Conservation (phyloP, 306 rosid species). For the Pterocarpus macrocarpus region DNA sequence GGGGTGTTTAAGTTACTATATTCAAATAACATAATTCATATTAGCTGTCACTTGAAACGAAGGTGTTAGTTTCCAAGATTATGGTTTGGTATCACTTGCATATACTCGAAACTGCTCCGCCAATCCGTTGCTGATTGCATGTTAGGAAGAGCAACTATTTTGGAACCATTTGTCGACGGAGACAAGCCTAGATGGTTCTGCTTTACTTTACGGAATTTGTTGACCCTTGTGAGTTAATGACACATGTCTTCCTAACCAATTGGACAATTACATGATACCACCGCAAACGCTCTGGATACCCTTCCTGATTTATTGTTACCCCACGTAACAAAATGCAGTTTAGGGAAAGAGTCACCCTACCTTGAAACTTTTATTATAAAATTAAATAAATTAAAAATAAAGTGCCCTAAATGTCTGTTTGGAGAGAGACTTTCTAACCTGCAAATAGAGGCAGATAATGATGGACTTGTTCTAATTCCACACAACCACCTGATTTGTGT, state of each 20-base stretch:
- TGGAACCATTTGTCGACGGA: conserved; percentile 33
- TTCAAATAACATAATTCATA: neutral
- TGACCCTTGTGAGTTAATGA: conserved; percentile 35
- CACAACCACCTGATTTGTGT: neutral
- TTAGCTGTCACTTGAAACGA: neutral
- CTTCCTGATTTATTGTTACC: conserved; percentile 25
- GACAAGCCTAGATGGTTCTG: conserved; percentile 15
- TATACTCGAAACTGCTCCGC: conserved; percentile 28
- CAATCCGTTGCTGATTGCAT: conserved; percentile 14
- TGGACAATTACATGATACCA: conserved; percentile 50
- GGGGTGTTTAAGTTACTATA: too few relatives aligned
- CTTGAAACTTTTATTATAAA: neutral
- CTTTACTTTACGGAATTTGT: conserved; percentile 27
- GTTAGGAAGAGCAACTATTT: conserved; percentile 34
- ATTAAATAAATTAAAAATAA: neutral
- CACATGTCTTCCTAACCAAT: conserved; percentile 40
- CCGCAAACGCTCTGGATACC: neutral
- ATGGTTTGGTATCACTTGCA: conserved; percentile 32
- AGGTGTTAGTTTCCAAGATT: conserved; percentile 7
- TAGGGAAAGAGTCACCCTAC: neutral
- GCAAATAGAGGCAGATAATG: neutral
- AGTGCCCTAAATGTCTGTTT: neutral
- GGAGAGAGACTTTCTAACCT: neutral
- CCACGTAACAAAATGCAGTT: conserved; percentile 9
- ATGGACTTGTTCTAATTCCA: neutral